Evolutionary conservation across 2,329 filamentous ascomycete genomes (phyloP), one percentile per base, ranked within the genome.

Genomic region (Sarocladium brachiariae): DNA sequence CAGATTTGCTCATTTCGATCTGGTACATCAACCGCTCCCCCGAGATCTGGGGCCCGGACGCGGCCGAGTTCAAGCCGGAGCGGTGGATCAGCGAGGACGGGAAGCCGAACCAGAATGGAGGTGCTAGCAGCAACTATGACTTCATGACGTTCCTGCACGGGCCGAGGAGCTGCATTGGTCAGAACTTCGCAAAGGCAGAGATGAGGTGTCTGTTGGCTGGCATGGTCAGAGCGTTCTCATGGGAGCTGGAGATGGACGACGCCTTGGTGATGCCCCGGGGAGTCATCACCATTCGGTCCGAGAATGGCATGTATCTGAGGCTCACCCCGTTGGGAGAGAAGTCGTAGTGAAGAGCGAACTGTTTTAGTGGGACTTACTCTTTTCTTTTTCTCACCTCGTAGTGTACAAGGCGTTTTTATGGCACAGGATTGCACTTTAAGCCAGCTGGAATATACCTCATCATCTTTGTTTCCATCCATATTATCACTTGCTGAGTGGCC

Each of bases 131-230:
- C 51, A 89, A 89, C 61, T 90, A 85, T 61, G 75, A 79, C 2
- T 83, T 86, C 55, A 62, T 91, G 64, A 91, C 87, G 0, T 95
- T 95, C 65, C 64, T 95, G 48, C 88, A 95, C 61, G 61, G 61
- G 2, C 61, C 61, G 10, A 53, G 59, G n/a, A 57, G 60, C 10
- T 63, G 61, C 25, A 59, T 63, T 13, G 61, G 60, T 0, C 56
- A 53, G 61, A 62, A 74, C 0, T 91, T 91, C 62, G 83, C 87
- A 0, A 82, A 80, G 59, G 79, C 83, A 0, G 88, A 92, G 68
- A 81, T 91, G 65, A 81, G 84, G 9, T 89, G 84, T 62, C 63
- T 92, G 52, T 61, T 93, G 11, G 86, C 86, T 11, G 76, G 76
- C 1, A 74, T 84, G 67, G 76, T 88, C 1, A 81, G 80, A 1